Base-by-base conservation (phyloP, 2,329 filamentous ascomycete genomes). In the Pseudomassariella vexata region DNA sequence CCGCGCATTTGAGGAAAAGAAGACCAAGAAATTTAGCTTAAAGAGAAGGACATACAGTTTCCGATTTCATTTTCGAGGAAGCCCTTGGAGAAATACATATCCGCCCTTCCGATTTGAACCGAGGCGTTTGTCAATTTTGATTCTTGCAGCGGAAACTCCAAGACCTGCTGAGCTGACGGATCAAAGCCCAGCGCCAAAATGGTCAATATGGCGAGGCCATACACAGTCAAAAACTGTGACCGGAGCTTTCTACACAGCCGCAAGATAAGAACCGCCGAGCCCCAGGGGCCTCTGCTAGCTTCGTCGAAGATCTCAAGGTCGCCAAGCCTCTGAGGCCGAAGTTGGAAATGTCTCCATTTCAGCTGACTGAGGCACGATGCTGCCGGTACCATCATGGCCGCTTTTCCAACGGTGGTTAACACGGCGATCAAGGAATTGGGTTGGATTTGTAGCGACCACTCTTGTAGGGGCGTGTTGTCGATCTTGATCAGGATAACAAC, bases 391-490 rank as follows among this genome's bases (percentile, higher is more conserved):
- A 49, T 33, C 38, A 48, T 44, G 1, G 41, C 26, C 2, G 45
- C 20, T 23, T 46, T 49, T 0, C 26, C 30, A 10, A 48, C 27
- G 3, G 42, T 47, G 3, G 41, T 43, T n/a, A 48, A 19, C 16
- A 41, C 29, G 12, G 46, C 36, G 5, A 50, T 21, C 2, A 48
- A 33, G 3, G 46, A 46, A 25, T 49, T 65, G 52, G 36, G 61
- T 47, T 37, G 16, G 9, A 46, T 36, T 1, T 32, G 30, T 5
- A 45, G 25, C 7, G 16, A 14, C 48, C 49, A 53, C 2, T 17
- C 19, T 8, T 38, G 27, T 7, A 48, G 27, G 1, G 40, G 25
- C 4, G 28, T 18, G 22, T 34, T 30, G 19, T 46, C 28, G 15
- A 40, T 40, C 11, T 29, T 28, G 8, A 27, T n/a, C 3, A 51